Percentiles rank a stretch among this genome's conserved stretches.
phyloP scores from a whole-genome alignment of 2,329 filamentous ascomycete species.

The Talaromyces sp. region DNA sequence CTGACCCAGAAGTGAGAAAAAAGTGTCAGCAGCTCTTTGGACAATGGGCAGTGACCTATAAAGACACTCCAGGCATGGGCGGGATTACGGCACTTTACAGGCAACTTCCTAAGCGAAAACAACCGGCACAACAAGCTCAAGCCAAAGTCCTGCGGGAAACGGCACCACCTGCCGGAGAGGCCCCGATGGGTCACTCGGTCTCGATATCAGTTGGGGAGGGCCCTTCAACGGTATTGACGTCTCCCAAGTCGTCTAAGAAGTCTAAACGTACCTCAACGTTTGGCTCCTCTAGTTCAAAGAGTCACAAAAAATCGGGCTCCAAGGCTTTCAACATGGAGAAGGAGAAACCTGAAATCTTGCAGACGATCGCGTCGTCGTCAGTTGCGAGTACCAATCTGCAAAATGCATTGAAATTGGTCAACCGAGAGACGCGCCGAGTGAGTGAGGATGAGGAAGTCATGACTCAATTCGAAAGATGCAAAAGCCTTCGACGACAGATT shows the following conservation, averaged over 20 bases:
- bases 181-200: conserved; percentile 37
- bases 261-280: conserved; percentile 35
- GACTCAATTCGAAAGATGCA: conserved; percentile 79
- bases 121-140: conserved; percentile 69
- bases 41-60: conserved; percentile 81
- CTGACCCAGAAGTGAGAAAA: conserved; percentile 77
- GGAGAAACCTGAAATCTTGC: conserved; percentile 82
- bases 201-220: conserved; percentile 39
- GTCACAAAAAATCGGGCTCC: conserved; percentile 50
- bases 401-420: conserved; percentile 84
- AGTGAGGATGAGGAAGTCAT: conserved; percentile 76
- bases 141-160: conserved; percentile 82
- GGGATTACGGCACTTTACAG: conserved; percentile 74
- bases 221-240: conserved; percentile 35
- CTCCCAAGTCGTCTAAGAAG: conserved; percentile 25
- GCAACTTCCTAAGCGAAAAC: conserved; percentile 64
- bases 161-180: conserved; percentile 48
- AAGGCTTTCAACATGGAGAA: conserved; percentile 77
- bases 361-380: conserved; percentile 81
- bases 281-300: conserved; percentile 43
- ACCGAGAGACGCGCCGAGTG: conserved; percentile 81
- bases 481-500: conserved; percentile 76
- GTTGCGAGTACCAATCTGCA: conserved; percentile 87
- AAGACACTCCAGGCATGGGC: conserved; percentile 73
- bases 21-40: conserved; percentile 85